Percentiles rank a stretch among this genome's conserved stretches.
Conservation (phyloP, 2,329 filamentous ascomycete genomes). For the Chaetomium strumarium region DNA sequence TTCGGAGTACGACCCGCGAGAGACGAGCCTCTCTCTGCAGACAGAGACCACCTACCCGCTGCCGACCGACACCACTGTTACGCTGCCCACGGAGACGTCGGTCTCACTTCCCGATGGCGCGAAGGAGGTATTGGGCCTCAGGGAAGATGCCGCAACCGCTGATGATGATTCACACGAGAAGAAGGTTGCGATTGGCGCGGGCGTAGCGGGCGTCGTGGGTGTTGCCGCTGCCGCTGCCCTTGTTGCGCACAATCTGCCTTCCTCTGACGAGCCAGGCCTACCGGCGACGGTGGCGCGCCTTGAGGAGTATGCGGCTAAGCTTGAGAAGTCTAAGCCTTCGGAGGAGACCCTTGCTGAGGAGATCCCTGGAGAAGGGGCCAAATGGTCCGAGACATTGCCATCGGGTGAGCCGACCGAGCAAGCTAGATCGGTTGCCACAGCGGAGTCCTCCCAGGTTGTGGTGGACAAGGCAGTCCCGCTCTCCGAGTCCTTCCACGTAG, state of each 20-base stretch:
- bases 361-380: conserved; percentile 1
- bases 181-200: conserved; percentile 20
- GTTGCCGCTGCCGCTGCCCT: conserved; percentile 18
- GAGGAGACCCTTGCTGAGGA: background rate
- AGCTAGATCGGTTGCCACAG: conserved; percentile 13
- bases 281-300: conserved; percentile 16
- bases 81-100: conserved; percentile 18
- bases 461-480: conserved; percentile 22
- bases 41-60: conserved; percentile 15
- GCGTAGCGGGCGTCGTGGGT: conserved; percentile 18
- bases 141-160: background rate
- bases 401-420: conserved; percentile 9
- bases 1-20: conserved; percentile 13
- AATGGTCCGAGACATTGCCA: background rate
- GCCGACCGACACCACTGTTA: conserved; percentile 16
- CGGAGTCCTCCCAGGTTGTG: conserved; percentile 18
- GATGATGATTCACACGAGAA: conserved; percentile 13
- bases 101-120: conserved; percentile 8
- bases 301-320: conserved; percentile 19
- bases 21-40: conserved; percentile 13
- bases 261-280: conserved; percentile 7
- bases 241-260: conserved; percentile 12
- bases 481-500: conserved; percentile 27
- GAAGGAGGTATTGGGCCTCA: background rate
- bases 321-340: conserved; percentile 6